Evolutionary conservation across 176 grass and related monocot genomes (phyloP), one percentile per base, ranked within the genome.

Genomic region (Leersia perrieri): DNA sequence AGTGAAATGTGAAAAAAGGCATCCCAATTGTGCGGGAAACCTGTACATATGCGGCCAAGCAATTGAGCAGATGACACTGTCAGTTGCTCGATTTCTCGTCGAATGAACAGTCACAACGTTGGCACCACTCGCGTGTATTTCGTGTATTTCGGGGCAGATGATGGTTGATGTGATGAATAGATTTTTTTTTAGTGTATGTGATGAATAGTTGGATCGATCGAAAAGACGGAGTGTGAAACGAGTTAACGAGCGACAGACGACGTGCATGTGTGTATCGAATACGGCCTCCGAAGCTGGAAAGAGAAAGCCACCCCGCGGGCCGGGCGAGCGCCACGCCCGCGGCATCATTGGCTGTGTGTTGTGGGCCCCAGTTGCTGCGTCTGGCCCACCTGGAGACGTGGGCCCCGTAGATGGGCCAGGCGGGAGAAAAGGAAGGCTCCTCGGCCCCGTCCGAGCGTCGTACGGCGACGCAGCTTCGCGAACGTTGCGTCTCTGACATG

Each of bases 251-350:
- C 38, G 8, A 10, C 16, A 49, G 16, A 3, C 1, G 45, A 45
- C 38, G 5, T 33, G 33, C 1, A 1, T 63, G 36, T 3, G 11
- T 63, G 14, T 7, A 44, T 63, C 23, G 26, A 42, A 42, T 77
- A 6, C 6, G 20, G 39, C 38, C 6, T 6, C 32, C 41, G 47
- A 84, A 69, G 63, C 81, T 79, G 76, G 65, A 69, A 84, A 63
- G 69, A 2, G 47, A 40, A 32, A 55, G 28, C 5, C 11, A 7
- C 53, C 53, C 14, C 3, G 49, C 49, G 18, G 49, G 18, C 16
- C 32, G 30, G 9, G 20, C 38, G 27, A 60, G 74, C 68, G 68
- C 49, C 49, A 53, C 49, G 49, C 49, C 26, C 32, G 22, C 29
- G n/a, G 70, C 39, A 63, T 70, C 39, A 70, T 64, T 79, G n/a